A percentile compares a stretch with the other conserved stretches of the same genome.
Evolutionary conservation across 139 green algal species (phyloP).

Genomic region (Chlamydomonas urium): DNA sequence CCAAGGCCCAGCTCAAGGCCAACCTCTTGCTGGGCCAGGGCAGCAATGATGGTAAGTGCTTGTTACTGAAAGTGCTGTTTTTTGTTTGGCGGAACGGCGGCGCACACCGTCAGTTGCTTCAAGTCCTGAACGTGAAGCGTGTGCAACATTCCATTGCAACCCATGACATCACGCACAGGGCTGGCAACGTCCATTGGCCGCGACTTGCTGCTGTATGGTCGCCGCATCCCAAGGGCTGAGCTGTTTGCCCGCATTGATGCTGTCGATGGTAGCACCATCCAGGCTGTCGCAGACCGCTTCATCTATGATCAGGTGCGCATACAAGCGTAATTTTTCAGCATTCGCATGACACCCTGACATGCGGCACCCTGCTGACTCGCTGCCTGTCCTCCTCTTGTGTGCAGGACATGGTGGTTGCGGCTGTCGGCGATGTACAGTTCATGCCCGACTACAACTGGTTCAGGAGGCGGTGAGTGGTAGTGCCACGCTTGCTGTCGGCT

Average conservation of each 20-base stretch:
- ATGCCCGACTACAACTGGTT: constrained; percentile 98
- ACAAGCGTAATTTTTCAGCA: background rate
- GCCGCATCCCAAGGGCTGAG: constrained; percentile 89
- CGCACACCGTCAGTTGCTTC: no score
- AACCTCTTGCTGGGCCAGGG: constrained; percentile 1
- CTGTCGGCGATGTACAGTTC: constrained; percentile 83
- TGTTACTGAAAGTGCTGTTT: background rate
- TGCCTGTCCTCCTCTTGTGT: constrained; percentile 28
- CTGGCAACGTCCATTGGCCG: constrained; percentile 93
- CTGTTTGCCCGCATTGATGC: constrained; percentile 96
- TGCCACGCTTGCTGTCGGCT: no score
- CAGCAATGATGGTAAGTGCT: background rate
- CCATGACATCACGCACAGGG: constrained; percentile 50
- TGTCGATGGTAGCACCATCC: constrained; percentile 81
- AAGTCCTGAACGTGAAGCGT: no score
- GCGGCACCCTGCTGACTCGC: background rate
- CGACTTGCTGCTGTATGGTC: constrained; percentile 91
- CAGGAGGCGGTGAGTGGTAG: constrained; percentile 3
- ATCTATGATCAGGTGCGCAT: constrained; percentile 75
- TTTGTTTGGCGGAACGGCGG: no score
- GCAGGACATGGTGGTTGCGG: constrained; percentile 77
- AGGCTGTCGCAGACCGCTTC: constrained; percentile 81
- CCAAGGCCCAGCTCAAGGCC: constrained; percentile 94
- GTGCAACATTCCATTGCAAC: no score
- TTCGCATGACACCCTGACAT: background rate